A percentile compares a stretch with the other conserved stretches of the same genome.
These are phyloP conservation scores for Cyberlindnera petersonii DNA, from an alignment of 805 yeast species.

Conservation along the genomic window DNA sequence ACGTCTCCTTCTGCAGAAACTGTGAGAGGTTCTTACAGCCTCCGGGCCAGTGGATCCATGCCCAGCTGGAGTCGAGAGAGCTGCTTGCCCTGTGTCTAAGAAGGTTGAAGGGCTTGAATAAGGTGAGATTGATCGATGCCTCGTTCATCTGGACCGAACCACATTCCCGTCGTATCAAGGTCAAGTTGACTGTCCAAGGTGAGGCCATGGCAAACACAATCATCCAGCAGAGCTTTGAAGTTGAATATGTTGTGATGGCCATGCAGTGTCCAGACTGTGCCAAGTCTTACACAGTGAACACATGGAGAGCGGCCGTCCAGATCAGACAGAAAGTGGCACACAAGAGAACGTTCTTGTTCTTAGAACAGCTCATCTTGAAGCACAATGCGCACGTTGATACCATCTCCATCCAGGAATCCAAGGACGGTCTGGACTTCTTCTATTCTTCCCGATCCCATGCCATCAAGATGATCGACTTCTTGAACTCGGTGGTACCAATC, in stretches of 20 bases:
- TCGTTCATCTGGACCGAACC: constrained; percentile 99
- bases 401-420: constrained; percentile 85
- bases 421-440: constrained; percentile 93
- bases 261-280: constrained; percentile 99
- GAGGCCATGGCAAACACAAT: constrained; percentile 91
- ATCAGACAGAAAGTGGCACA: constrained; percentile 96
- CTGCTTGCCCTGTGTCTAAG: constrained; percentile 85
- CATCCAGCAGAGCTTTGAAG: constrained; percentile 91
- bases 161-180: constrained; percentile 89
- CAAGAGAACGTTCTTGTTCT: constrained; percentile 91
- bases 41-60: constrained; percentile 88
- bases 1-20: constrained; percentile 90
- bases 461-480: constrained; percentile 86
- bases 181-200: constrained; percentile 92
- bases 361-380: constrained; percentile 90
- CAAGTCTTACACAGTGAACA: constrained; percentile 90
- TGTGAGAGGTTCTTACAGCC: constrained; percentile 96
- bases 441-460: constrained; percentile 90
- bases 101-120: constrained; percentile 80
- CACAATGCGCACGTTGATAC: constrained; percentile 94
- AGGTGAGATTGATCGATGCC: constrained; percentile 88
- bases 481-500: constrained; percentile 79
- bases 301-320: constrained; percentile 98
- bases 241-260: constrained; percentile 87
- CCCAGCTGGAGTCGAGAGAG: constrained; percentile 89